Base-by-base conservation (phyloP, 495 filamentous ascomycete genomes). In the Neurospora tetraspora region DNA sequence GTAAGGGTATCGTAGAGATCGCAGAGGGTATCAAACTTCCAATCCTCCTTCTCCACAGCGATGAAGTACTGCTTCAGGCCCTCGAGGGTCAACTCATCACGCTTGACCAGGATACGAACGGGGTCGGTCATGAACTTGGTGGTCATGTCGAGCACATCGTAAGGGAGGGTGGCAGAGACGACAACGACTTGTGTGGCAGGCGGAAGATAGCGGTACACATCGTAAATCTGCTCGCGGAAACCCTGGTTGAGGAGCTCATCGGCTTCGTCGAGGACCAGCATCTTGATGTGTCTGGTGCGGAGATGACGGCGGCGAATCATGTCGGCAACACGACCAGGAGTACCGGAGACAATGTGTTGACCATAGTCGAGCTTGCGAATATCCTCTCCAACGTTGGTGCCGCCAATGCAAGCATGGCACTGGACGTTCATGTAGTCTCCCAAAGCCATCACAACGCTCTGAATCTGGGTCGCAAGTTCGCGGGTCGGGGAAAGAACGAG, bases 91-190 rank as follows among this genome's bases (percentile, higher is more conserved):
- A 99, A 89, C 83, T 99, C 96, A 81, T 94, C 96, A 88, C 96
- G 95, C 92, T 99, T 99, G 85, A 99, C 96, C 79, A 99, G 90
- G 81, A 99, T 98, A 80, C 96, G 94, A 82, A 99, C 92, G 71
- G 96, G 96, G 85, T 99, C 96, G 79, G 93, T 94, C 96, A 99
- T 99, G 89, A 99, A 99, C 88, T 99, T 99, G 83, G 96, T 98
- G 78, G 96, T 98, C 80, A 99, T 94, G 86, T 98, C 96, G 72
- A 99, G 93, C 71, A 99, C 96, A 79, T 99, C 96, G 86, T 98
- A 93, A 77, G 96, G 96, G 86, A 99, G 94, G 78, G 96, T 99
- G 76, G 96, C 96, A 45, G 95, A 98, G 68, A 99, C 90, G 74
- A 99, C 91, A 73, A 97, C 95, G 70, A 99, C 96, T 88, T 99